Base-by-base conservation (phyloP, 768 basidiomycete species). In the Termitomyces sp. region DNA sequence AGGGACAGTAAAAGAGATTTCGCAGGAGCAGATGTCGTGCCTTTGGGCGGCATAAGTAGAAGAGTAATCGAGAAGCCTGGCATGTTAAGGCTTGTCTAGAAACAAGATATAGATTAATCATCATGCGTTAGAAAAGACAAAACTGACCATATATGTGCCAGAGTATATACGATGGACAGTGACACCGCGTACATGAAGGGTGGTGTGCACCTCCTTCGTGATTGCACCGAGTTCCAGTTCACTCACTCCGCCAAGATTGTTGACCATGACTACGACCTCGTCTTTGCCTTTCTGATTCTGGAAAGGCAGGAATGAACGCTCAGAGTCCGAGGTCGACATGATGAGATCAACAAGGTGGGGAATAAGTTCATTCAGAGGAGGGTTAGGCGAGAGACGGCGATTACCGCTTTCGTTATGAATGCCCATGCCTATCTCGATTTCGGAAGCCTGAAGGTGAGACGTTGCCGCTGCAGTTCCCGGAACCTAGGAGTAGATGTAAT, bases 331-430 rank as follows among this genome's bases (percentile, higher is more conserved):
- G 19, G 80, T 87, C n/a, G 81, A 87, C 22, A 78, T 84, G 57
- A 93, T 73, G 59, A 89, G 74, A 42, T 84, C 81, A 22, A 94
- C 70, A 44, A 95, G 75, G 60, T 81, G 74, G n/a, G 78, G 76
- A 44, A 94, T 74, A 53, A 95, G 82, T 58, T 86, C 74, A 15
- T 79, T 75, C 45, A 90, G 78, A 10, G 85, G 77, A 0, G 93
- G 92, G 2, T 87, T 75, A 4, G 88, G 89, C 0, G 85, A 84
- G 35, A 88, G 60, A 28, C 84, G 84, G 41, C 75, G 72, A 58
- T 84, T 78, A 8, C 89, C 93, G 45, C 84, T 82, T 71, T 96
- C 93, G 63, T 96, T 96, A 72, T 96, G 93, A 54, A 96, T 89
- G 12, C 93, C 90, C 76, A 91, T 83, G 17, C 93, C 93, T 56